A percentile compares a stretch with the other conserved stretches of the same genome.
phyloP scores from a whole-genome alignment of 1,284 basidiomycete species.

The Butyriboletus regius region DNA sequence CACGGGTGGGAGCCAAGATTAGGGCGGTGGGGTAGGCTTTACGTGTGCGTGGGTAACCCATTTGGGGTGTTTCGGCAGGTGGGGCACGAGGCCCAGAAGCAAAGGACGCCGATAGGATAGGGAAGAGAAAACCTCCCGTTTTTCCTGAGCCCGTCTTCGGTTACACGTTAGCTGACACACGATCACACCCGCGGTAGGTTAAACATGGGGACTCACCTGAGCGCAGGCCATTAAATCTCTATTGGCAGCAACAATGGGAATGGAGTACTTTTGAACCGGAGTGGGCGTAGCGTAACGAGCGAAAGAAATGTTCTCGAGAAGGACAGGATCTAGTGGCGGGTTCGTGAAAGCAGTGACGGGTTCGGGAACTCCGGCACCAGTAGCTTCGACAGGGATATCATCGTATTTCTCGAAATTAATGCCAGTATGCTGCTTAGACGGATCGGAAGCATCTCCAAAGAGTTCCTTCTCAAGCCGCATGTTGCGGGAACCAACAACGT shows the following conservation, averaged over 20 bases:
- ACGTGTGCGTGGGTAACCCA: slow-evolving; percentile 61
- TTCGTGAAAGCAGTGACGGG: slow-evolving; percentile 82
- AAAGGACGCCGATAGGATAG: slow-evolving; percentile 94
- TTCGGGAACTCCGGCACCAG: slow-evolving; percentile 90
- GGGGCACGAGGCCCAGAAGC: slow-evolving; percentile 70
- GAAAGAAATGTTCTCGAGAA: slow-evolving; percentile 89
- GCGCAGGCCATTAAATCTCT: slow-evolving; percentile 99
- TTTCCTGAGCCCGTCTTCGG: slow-evolving; percentile 94
- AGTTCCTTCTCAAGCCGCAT: slow-evolving; percentile 89
- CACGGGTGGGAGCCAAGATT: slow-evolving; percentile 94
- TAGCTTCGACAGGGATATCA: slow-evolving; percentile 98
- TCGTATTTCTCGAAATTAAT: slow-evolving; percentile 99
- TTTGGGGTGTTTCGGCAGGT: slow-evolving; percentile 46
- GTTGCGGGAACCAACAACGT: slow-evolving; percentile 76
- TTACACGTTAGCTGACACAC: slow-evolving; percentile 12
- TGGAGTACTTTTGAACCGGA: slow-evolving; percentile 99
- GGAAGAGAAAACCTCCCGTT: slow-evolving; percentile 98
- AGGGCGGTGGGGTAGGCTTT: slow-evolving; percentile 95
- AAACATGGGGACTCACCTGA: slow-evolving; percentile 51
- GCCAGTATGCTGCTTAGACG: slow-evolving; percentile 81
- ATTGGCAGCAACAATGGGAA: slow-evolving; percentile 88
- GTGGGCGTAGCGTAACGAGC: slow-evolving; percentile 93
- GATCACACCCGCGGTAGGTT: not conserved
- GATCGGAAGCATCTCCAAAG: slow-evolving; percentile 83
- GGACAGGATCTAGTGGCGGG: slow-evolving; percentile 86